Percentiles rank a stretch among this genome's conserved stretches.
phyloP scores from a whole-genome alignment of 2,329 filamentous ascomycete genomes.

The Truncatella angustata region DNA sequence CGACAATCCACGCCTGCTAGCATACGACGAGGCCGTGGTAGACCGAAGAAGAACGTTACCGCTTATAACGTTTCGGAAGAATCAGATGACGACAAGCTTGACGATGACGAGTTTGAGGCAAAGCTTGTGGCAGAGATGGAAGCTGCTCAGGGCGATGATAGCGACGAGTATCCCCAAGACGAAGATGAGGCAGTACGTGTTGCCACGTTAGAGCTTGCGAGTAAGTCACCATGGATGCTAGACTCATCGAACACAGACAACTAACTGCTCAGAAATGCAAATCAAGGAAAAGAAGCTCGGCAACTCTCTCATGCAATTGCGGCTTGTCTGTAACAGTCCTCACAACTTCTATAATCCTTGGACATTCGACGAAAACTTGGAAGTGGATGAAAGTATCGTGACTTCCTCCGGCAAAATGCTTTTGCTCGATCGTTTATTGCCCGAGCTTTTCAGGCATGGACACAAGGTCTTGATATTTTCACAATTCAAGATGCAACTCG shows the following conservation, averaged over 20 bases:
- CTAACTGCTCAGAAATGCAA: conserved; percentile 61
- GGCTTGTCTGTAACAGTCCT: conserved; percentile 87
- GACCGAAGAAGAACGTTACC: conserved; percentile 47
- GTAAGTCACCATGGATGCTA: conserved; percentile 43
- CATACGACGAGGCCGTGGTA: conserved; percentile 40
- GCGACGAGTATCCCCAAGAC: conserved; percentile 34
- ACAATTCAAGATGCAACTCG: conserved; percentile 92
- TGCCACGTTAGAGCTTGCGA: conserved; percentile 73
- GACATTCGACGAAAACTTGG: conserved; percentile 54
- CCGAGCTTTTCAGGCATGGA: conserved; percentile 66
- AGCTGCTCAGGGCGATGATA: conserved; percentile 34
- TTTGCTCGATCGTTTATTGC: conserved; percentile 81
- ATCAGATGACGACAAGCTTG: conserved; percentile 63
- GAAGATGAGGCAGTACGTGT: conserved; percentile 63
- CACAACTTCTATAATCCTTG: conserved; percentile 98
- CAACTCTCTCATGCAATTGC: conserved; percentile 88
- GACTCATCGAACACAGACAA: neutral
- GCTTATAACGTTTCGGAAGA: conserved; percentile 56
- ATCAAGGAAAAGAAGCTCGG: conserved; percentile 89
- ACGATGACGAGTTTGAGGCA: conserved; percentile 81
- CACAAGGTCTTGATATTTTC: conserved; percentile 97
- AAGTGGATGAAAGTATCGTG: conserved; percentile 77
- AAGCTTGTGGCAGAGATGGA: conserved; percentile 66
- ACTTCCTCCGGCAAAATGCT: conserved; percentile 95
- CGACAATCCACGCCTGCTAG: conserved; percentile 70